Conservation (phyloP, 441 rosid species). For the Francoa sonchifolia region DNA sequence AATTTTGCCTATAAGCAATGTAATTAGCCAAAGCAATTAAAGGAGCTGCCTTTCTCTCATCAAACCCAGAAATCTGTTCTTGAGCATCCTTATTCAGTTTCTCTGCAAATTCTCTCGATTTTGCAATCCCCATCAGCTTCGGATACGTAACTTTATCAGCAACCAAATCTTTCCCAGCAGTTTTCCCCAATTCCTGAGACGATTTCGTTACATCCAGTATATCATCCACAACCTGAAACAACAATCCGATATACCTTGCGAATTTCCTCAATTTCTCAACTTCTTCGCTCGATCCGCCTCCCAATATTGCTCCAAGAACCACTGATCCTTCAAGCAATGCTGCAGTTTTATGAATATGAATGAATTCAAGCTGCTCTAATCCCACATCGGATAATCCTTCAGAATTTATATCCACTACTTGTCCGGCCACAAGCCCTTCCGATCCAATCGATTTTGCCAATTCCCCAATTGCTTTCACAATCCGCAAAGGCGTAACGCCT, state of each 20-base stretch:
- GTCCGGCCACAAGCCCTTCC: constrained; percentile 32
- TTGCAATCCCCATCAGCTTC: constrained; percentile 29
- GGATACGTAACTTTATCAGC: constrained; percentile 31
- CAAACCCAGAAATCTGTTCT: constrained; percentile 5
- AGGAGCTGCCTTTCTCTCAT: constrained; percentile 8
- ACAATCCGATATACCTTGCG: constrained; percentile 27
- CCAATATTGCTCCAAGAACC: constrained; percentile 25
- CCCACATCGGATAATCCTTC: constrained; percentile 23
- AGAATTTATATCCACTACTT: constrained; percentile 25
- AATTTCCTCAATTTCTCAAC: constrained; percentile 25
- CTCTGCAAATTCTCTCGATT: constrained; percentile 5
- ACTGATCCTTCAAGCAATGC: constrained; percentile 27
- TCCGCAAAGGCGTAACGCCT: constrained; percentile 10
- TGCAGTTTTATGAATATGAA: constrained; percentile 34
- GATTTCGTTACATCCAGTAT: constrained; percentile 33
- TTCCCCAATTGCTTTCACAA: constrained; percentile 17
- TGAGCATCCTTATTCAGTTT: constrained; percentile 9
- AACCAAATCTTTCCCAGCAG: constrained; percentile 25
- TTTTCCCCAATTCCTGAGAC: constrained; percentile 29
- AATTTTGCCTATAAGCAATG: constrained; percentile 10
- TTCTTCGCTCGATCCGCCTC: constrained; percentile 26
- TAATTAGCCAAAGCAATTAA: constrained; percentile 7
- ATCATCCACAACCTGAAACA: constrained; percentile 42
- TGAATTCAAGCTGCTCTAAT: constrained; percentile 24
- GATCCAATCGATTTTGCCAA: constrained; percentile 22